Evolutionary conservation across 1,139 yeast species (phyloP), one percentile per base, ranked within the genome.

Genomic region (Kazachstania sp.): DNA sequence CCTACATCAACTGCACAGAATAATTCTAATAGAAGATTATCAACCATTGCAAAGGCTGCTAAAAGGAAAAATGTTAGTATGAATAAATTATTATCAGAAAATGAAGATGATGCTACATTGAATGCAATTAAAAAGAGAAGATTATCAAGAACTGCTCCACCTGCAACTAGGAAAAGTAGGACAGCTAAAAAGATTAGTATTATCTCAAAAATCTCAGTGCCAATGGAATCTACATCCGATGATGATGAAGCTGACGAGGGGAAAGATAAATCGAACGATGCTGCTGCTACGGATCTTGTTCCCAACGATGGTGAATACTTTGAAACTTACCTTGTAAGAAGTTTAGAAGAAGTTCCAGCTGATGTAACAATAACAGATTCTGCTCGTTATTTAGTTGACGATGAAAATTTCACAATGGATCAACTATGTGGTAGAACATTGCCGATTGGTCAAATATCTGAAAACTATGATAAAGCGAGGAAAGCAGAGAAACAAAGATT

Each of bases 391-490:
- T 66, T 68, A 6, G 68, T 83, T 36, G 75, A 86, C 57, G 77
- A 77, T 15, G 78, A 78, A 16, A 69, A 70, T 34, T 79, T 90
- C 64, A 83, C 85, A 0, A 81, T 92, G 85, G 83, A 82, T 0
- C 95, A 88, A 48, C 69, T 92, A 50, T 90, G 97, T 68, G 80
- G 77, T 50, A 86, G 85, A 1, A 74, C 75, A n/a, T 64, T 90
- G 19, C 92, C 92, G 1, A 76, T 90, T 55, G 98, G 98, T 16
- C 72, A 72, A 53, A 75, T 76, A 5, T 83, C 92, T 29, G 75
- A 76, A 4, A 78, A 83, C 54, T 88, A 73, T 60, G 74, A 73
- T 18, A 68, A 75, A 49, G 92, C 84, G 1, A 73, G 75, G 52
- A 75, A 72, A 41, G 92, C 87, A 2, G 72, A 73, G 47, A 65